Evolutionary conservation across 768 basidiomycete species (phyloP), one percentile per base, ranked within the genome.

Genomic region (Naganishia randhawae): DNA sequence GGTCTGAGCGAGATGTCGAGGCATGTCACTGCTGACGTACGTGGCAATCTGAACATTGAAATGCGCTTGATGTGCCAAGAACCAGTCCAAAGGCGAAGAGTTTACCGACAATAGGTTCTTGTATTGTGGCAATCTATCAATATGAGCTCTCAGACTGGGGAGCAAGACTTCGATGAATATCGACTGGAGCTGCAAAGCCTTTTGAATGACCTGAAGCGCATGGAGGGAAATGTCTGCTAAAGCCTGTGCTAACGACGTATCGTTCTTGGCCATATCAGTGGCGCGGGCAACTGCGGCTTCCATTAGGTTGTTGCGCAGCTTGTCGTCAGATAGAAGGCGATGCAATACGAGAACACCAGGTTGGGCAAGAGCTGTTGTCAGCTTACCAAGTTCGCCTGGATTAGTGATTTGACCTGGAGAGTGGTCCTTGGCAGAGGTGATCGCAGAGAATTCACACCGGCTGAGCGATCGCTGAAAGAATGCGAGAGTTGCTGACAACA

Each of bases 111-210:
- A 25, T 27, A 51, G 27, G 1, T 16, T 7, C 17, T 35, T 1
- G 29, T 48, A 63, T 31, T 51, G 50, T 17, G 37, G 33, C 33
- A 63, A 29, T 31, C 19, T 52, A 25, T 33, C 33, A 22, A 5
- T 45, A 19, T 45, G 39, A 19, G 35, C 41, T 7, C 52, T 31
- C 27, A 69, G 31, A n/a, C 52, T 65, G 13, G 61, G 51, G 25
- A 57, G 48, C 27, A 69, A n/a, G 11, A 64, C 53, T 32, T 64
- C 64, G 35, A 66, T n/a, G 42, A 69, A 69, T 14, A 61, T 31
- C 3, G 50, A 25, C 31, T 69, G 69, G 14, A 25, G 19, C 39
- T 37, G 42, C 29, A 69, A 45, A 17, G 65, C 69, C 8, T 29
- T 31, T 22, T 66, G 48, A 22, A 70, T 32, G 55, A 65, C 33